phyloP scores from a whole-genome alignment of 2,329 filamentous ascomycete species.

The Cercospora berteroae region DNA sequence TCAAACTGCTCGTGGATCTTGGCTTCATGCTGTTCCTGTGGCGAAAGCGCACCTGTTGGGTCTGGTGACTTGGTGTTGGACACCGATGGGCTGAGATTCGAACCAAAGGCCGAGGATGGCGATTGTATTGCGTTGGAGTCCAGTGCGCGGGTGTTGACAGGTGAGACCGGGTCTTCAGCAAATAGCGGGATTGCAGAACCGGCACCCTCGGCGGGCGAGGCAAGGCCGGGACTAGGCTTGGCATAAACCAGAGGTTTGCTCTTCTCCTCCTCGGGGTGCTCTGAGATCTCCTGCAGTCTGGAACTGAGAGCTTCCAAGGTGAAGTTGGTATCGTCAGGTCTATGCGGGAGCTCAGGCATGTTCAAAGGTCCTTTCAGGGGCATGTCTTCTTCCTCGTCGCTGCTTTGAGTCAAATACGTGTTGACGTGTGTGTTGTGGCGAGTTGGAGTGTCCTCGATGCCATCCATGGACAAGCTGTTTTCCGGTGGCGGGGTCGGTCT shows the following conservation, averaged over 20 bases:
- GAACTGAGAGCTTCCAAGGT: constrained; percentile 37
- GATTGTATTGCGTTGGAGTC: constrained; percentile 14
- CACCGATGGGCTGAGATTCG: constrained; percentile 20
- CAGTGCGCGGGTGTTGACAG: constrained; percentile 1
- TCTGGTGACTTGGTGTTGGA: constrained; percentile 15
- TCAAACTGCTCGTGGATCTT: constrained; percentile 33
- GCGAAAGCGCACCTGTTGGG: constrained; percentile 18
- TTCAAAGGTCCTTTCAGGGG: constrained; percentile 37
- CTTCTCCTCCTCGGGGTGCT: constrained; percentile 35
- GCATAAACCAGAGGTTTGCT: constrained; percentile 34
- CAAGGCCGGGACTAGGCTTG: constrained; percentile 32
- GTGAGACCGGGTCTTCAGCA: not conserved
- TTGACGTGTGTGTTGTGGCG: constrained; percentile 39
- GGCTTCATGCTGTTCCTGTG: constrained; percentile 28
- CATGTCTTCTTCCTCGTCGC: constrained; percentile 35
- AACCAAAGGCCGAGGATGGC: constrained; percentile 17
- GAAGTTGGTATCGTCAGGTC: constrained; percentile 37
- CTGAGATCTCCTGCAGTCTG: constrained; percentile 35
- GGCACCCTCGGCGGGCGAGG: constrained; percentile 27
- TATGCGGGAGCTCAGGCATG: constrained; percentile 38
- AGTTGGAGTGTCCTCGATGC: constrained; percentile 39
- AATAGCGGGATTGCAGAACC: not conserved
- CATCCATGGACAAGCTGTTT: constrained; percentile 29
- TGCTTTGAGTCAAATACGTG: constrained; percentile 29
- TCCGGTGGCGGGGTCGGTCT: constrained; percentile 33